Base-by-base conservation (phyloP, 768 basidiomycete genomes). In the Mycena kentingensis region DNA sequence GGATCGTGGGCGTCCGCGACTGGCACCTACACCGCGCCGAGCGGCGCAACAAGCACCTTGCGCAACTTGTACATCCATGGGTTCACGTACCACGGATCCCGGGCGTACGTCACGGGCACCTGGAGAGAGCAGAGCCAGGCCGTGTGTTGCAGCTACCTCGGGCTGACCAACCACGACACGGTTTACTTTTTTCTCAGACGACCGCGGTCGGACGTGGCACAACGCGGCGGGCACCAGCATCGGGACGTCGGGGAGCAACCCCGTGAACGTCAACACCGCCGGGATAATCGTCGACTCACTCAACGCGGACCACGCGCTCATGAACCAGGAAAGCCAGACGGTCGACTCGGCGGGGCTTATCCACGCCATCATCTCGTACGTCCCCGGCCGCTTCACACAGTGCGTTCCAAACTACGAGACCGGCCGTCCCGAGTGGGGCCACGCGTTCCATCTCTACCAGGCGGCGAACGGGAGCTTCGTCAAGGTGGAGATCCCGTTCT, bases 271-370 rank as follows among this genome's bases (percentile, higher is more conserved):
- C 42, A 77, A 75, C 43, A 73, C 73, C 1, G 67, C 61, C 6
- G 77, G 75, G 11, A 73, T 77, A 15, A 73, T 77, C 46, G 65
- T 76, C 22, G 77, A 78, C 49, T 61, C 73, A 4, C 63, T 77
- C 19, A 70, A 78, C 46, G 73, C 77, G 10, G 73, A 78, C 52
- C 77, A 78, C 57, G 77, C 72, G 2, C 67, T 79, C n/a, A 77
- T 79, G 75, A 79, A 79, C 57, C 77, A 79, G 60, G 77, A 79
- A 52, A 75, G 76, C 0, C 77, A 79, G 63, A 71, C 67, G 16
- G 71, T 77, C 3, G 77, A 79, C 46, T 76, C 76, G 3, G 47
- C 65, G 3, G 77, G 77, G 25, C 73, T 72, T 46, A 70, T 77
- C 31, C 77, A 79, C 51, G 65, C 68, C 4, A 73, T 77, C 21